phyloP scores from a whole-genome alignment of 208 protist genomes.

The Trichomonas gallinae region DNA sequence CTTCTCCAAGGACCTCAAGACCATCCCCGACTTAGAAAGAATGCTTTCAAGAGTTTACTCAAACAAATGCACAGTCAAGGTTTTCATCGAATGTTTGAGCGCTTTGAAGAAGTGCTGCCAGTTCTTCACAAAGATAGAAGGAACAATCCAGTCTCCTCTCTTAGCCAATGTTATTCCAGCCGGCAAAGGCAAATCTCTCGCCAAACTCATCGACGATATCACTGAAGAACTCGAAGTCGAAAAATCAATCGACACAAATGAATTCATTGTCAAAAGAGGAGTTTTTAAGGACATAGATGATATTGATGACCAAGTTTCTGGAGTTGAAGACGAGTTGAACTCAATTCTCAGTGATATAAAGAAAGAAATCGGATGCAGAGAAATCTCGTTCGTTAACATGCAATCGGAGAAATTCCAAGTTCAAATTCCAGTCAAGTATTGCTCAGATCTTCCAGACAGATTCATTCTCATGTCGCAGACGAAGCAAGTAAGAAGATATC shows the following conservation, averaged over 20 bases:
- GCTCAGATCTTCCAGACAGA: not conserved
- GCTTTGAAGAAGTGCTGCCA: not conserved
- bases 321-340: not conserved
- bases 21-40: slow-evolving; percentile 17
- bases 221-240: not conserved
- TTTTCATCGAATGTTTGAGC: not conserved
- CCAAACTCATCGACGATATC: not conserved
- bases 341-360: not conserved
- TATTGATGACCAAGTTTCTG: not conserved
- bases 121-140: not conserved
- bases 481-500: not conserved
- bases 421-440: not conserved
- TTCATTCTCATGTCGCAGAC: not conserved
- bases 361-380: not conserved
- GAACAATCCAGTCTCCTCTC: not conserved
- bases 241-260: not conserved
- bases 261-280: not conserved
- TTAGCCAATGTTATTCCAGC: not conserved
- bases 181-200: not conserved
- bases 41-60: slow-evolving; percentile 11
- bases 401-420: not conserved
- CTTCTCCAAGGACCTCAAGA: not conserved
- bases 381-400: not conserved
- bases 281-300: slow-evolving; percentile 12
- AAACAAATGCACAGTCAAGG: not conserved